A percentile compares a stretch with the other conserved stretches of the same genome.
phyloP scores from a whole-genome alignment of 768 basidiomycete genomes.

The Amylocystis lapponica region DNA sequence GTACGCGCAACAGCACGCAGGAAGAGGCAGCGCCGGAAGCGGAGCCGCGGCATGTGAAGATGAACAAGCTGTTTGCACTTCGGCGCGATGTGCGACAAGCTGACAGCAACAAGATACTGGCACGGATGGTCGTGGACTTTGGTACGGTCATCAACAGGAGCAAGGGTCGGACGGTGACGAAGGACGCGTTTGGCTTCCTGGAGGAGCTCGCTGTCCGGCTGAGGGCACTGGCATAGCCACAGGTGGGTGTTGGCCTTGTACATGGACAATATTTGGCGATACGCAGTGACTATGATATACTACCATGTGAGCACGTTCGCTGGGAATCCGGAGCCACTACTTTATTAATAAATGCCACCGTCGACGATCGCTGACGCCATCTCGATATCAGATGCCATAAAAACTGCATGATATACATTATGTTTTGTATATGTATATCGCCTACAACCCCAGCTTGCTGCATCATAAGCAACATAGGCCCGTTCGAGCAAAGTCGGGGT shows the following conservation, averaged over 20 bases:
- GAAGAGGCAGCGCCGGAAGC: constrained; percentile 36
- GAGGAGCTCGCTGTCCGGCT: constrained; percentile 55
- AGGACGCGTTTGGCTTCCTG: constrained; percentile 70
- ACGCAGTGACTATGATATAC: too few relatives aligned
- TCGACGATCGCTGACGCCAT: not conserved
- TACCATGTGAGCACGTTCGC: too few relatives aligned
- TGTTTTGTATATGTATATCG: not conserved
- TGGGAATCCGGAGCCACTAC: not conserved
- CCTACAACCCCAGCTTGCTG: not conserved
- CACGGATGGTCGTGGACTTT: constrained; percentile 64
- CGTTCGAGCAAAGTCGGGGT: not conserved
- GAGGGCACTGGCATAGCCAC: constrained; percentile 30
- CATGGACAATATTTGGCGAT: not conserved
- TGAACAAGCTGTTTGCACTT: constrained; percentile 54
- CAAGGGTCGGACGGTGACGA: constrained; percentile 66
- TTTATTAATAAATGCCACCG: not conserved
- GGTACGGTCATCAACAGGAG: constrained; percentile 62
- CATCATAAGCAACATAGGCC: not conserved
- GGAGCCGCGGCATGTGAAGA: constrained; percentile 45
- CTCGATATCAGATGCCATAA: not conserved
- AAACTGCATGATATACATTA: not conserved
- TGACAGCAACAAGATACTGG: constrained; percentile 50
- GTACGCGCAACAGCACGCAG: constrained; percentile 19
- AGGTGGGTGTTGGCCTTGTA: not conserved
- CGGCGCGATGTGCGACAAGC: constrained; percentile 48